Evolutionary conservation across 345 rosid species (phyloP).

Genomic region (Sonneratia caseolaris): DNA sequence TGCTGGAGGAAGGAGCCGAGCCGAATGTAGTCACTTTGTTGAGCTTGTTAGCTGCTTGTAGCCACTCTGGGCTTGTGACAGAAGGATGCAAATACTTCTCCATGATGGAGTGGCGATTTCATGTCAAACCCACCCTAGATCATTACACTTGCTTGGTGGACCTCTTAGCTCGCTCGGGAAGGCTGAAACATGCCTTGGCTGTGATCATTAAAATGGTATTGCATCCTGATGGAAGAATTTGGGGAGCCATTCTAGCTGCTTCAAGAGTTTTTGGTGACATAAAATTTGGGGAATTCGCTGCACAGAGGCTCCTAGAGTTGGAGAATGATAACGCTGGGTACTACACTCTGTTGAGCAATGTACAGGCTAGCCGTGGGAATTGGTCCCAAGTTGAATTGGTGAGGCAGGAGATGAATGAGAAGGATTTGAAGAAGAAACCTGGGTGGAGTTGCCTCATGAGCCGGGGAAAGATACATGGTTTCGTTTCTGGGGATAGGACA

Average conservation of each 20-base stretch:
- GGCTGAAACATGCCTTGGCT: conserved; percentile 26
- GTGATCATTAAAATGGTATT: conserved; percentile 16
- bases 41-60: conserved; percentile 27
- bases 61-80: conserved; percentile 25
- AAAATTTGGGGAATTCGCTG: conserved; percentile 22
- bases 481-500: conserved; percentile 20
- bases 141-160: conserved; percentile 35
- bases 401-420: conserved; percentile 21
- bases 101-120: conserved; percentile 19
- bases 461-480: conserved; percentile 11
- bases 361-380: conserved; percentile 19
- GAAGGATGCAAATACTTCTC: conserved; percentile 20
- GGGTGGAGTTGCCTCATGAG: conserved; percentile 25
- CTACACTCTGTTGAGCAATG: conserved; percentile 24
- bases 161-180: conserved; percentile 35
- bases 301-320: conserved; percentile 17
- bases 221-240: conserved; percentile 28
- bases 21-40: conserved; percentile 25
- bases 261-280: conserved; percentile 19
- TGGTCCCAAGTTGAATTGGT: conserved; percentile 22
- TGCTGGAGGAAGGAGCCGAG: conserved; percentile 17
- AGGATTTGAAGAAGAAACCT: conserved; percentile 21
- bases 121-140: conserved; percentile 25
- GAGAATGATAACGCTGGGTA: conserved; percentile 24
- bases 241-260: conserved; percentile 34